Conservation (phyloP, 345 rosid species). For the Euphorbia tirucalli region DNA sequence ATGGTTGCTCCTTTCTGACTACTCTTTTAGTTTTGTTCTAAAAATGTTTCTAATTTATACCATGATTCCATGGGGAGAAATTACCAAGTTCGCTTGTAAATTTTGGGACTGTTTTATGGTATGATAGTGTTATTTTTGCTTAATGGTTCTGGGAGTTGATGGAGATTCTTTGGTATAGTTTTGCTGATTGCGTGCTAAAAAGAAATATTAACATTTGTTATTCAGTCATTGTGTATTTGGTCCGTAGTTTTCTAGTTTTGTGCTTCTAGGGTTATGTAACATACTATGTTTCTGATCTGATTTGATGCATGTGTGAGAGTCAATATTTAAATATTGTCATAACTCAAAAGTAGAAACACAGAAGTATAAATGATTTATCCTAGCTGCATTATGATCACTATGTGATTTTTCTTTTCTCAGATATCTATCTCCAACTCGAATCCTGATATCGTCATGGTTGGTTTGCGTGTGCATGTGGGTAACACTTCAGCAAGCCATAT, state of each 20-base stretch:
- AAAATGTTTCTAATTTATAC: neutral
- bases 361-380: too few relatives aligned
- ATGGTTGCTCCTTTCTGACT: neutral
- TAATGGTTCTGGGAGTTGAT: neutral
- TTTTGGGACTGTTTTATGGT: neutral
- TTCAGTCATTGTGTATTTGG: neutral
- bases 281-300: neutral
- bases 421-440: slow-evolving; percentile 86
- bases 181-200: neutral
- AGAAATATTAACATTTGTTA: neutral
- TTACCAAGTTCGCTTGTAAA: neutral
- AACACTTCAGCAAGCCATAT: slow-evolving; percentile 81
- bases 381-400: neutral
- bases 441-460: slow-evolving; percentile 97
- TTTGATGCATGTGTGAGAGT: neutral
- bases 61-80: neutral
- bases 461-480: slow-evolving; percentile 93
- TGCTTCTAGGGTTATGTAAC: neutral
- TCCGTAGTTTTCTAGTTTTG: neutral
- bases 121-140: neutral
- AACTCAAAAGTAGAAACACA: too few relatives aligned
- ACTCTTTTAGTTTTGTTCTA: neutral
- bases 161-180: neutral
- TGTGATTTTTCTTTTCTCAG: slow-evolving; percentile 35
- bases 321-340: neutral